These are phyloP conservation scores for Phytophthora macrochlamydospora DNA, from an alignment of 352 stramenopile genomes.

Conservation along the genomic window DNA sequence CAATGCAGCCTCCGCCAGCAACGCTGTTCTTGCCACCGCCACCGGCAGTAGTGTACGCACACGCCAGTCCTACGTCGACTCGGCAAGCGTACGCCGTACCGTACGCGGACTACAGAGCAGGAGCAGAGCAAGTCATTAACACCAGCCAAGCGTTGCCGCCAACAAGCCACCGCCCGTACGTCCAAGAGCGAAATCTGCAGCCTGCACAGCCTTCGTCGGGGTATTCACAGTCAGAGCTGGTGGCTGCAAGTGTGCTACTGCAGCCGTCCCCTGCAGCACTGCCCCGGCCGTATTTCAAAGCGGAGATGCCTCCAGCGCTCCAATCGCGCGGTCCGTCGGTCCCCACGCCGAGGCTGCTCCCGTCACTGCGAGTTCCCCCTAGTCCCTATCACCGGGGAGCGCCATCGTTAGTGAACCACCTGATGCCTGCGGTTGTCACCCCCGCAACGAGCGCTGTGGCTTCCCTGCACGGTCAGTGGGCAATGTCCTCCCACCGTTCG, in stretches of 20 bases:
- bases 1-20: conserved; percentile 17
- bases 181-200: conserved; percentile 14
- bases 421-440: conserved; percentile 5
- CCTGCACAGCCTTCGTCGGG: conserved; percentile 5
- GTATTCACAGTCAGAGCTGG: conserved; percentile 42
- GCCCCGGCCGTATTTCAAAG: conserved; percentile 13
- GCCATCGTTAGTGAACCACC: conserved; percentile 10
- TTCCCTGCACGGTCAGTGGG: conserved; percentile 7
- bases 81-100: conserved; percentile 1
- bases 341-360: conserved; percentile 21
- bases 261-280: conserved; percentile 9
- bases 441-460: conserved; percentile 7
- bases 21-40: conserved; percentile 6
- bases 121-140: not conserved
- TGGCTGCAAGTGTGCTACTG: conserved; percentile 34
- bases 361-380: conserved; percentile 22
- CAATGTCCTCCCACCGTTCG: conserved; percentile 24
- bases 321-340: not conserved
- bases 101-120: conserved; percentile 9
- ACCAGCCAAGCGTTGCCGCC: not conserved
- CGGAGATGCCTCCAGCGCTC: not conserved
- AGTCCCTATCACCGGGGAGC: conserved; percentile 8
- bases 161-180: conserved; percentile 10
- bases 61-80: conserved; percentile 3
- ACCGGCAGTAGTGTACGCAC: not conserved